Conservation (phyloP, 768 basidiomycete species). For the Trametes coccinea region DNA sequence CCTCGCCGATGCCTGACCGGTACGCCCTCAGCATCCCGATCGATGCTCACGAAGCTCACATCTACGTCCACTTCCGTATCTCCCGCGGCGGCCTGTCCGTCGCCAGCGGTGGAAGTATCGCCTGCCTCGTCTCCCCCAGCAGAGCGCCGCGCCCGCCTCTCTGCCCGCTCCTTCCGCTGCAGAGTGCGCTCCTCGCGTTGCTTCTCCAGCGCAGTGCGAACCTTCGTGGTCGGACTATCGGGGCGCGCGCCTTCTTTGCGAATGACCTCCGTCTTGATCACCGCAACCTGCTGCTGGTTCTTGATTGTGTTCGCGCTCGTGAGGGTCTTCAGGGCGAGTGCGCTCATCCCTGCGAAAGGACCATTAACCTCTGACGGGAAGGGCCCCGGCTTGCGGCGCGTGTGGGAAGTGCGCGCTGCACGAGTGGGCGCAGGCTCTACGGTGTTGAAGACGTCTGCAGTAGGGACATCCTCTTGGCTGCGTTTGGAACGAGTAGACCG, state of each 20-base stretch:
- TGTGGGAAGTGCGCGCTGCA: conserved; percentile 29
- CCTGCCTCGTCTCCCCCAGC: conserved; percentile 28
- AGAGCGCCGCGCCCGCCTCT: conserved; percentile 51
- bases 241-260: conserved; percentile 69
- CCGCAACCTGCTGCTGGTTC: conserved; percentile 68
- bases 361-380: conserved; percentile 36
- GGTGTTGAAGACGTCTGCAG: conserved; percentile 41
- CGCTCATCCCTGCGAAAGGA: conserved; percentile 65
- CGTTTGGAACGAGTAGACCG: conserved; percentile 56
- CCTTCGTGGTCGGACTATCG: conserved; percentile 77
- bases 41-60: conserved; percentile 19
- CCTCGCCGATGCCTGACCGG: conserved; percentile 54
- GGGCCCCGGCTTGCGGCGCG: conserved; percentile 45
- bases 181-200: conserved; percentile 61
- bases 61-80: conserved; percentile 5
- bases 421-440: conserved; percentile 25
- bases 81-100: not conserved
- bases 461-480: conserved; percentile 34
- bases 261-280: conserved; percentile 69
- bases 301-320: conserved; percentile 70
- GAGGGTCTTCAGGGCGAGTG: conserved; percentile 65
- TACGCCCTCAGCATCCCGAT: conserved; percentile 33
- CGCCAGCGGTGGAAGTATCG: conserved; percentile 11
- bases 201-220: conserved; percentile 66
- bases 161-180: conserved; percentile 59